phyloP scores from a whole-genome alignment of 495 filamentous ascomycete genomes.

The Neurospora sp. region DNA sequence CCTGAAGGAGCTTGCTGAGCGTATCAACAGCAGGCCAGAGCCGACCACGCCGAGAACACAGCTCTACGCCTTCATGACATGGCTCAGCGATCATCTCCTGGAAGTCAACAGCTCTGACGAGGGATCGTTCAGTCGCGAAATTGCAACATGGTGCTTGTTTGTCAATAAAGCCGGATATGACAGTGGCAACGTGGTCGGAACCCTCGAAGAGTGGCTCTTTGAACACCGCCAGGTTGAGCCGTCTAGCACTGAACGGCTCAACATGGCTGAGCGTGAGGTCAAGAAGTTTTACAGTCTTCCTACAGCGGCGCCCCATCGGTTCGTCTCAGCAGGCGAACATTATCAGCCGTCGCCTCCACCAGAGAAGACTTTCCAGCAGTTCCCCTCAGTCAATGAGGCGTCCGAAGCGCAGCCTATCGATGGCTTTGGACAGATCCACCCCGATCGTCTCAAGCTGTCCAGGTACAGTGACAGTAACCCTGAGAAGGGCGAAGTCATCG shows the following conservation, averaged over 20 bases:
- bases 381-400: neutral
- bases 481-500: neutral
- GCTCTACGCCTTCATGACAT: conserved; percentile 18
- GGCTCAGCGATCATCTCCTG: conserved; percentile 24
- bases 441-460: conserved; percentile 10
- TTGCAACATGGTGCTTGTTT: conserved; percentile 7
- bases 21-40: neutral
- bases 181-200: conserved; percentile 8
- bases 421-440: conserved; percentile 9
- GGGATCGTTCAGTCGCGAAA: conserved; percentile 1
- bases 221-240: conserved; percentile 9
- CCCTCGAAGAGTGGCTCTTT: conserved; percentile 20
- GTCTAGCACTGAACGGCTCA: conserved; percentile 15
- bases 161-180: conserved; percentile 2
- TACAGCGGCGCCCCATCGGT: neutral
- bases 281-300: neutral
- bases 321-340: neutral
- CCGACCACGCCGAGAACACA: neutral
- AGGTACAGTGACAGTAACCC: neutral
- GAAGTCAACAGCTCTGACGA: conserved; percentile 16
- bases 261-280: conserved; percentile 16
- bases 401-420: neutral
- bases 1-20: conserved; percentile 11
- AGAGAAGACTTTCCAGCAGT: neutral
- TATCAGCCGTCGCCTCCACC: neutral